These are phyloP conservation scores for Amanita pallidorosea DNA, from an alignment of 768 basidiomycete species.

Conservation along the genomic window DNA sequence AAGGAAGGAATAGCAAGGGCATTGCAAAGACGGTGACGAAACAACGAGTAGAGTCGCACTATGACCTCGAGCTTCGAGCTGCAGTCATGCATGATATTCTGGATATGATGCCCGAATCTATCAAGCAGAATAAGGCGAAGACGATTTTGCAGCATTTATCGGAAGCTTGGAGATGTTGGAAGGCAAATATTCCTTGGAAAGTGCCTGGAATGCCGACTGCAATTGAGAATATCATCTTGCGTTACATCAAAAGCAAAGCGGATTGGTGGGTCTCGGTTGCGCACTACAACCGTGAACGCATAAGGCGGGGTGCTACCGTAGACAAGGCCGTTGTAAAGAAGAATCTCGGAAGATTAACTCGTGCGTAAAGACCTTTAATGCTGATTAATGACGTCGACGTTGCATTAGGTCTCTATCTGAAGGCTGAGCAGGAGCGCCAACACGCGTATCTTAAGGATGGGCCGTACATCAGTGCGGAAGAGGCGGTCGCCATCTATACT, in stretches of 20 bases:
- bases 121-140: constrained; percentile 99
- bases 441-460: constrained; percentile 99
- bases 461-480: constrained; percentile 97
- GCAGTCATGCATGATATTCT: constrained; percentile 99
- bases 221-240: constrained; percentile 97
- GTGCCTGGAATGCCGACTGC: constrained; percentile 99
- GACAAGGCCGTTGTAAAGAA: constrained; percentile 99
- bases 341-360: constrained; percentile 95
- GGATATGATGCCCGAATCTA: constrained; percentile 99
- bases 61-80: constrained; percentile 92
- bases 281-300: constrained; percentile 97
- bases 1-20: constrained; percentile 94
- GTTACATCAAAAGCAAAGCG: constrained; percentile 98
- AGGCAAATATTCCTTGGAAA: constrained; percentile 98
- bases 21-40: constrained; percentile 98
- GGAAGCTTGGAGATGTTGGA: constrained; percentile 98
- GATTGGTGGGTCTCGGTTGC: constrained; percentile 99
- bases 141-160: constrained; percentile 97
- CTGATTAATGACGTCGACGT: constrained; percentile 4
- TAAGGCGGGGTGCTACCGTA: constrained; percentile 91
- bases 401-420: constrained; percentile 70
- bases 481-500: constrained; percentile 97
- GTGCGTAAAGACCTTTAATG: constrained; percentile 28
- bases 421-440: constrained; percentile 98
- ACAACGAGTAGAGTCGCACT: constrained; percentile 98